Base-by-base conservation (phyloP, 345 rosid species). In the Eucalyptus polybractea region DNA sequence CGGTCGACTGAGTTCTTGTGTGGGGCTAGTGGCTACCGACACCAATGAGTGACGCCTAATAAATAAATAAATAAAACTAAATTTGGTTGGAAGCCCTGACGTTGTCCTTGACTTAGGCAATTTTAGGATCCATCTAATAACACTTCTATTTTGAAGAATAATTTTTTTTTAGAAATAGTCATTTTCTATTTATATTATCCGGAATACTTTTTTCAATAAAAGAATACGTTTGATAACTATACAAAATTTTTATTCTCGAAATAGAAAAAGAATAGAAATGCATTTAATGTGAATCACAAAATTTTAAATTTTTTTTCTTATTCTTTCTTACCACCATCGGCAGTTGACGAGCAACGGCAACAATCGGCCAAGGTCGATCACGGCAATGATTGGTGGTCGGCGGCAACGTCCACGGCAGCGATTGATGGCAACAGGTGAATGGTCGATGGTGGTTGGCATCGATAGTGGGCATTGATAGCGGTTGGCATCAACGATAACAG, bases 341-440 rank as follows among this genome's bases (percentile, higher is more conserved):
- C 0, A 2, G 5, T 11, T 0, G 2, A 4, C 13, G 2, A 4
- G 50, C 0, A 0, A 2, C 2, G 0, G 0, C 50, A 47, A 47
- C 13, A 49, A 1, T 49, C 13, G 56, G 1, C 56, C 24, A 1
- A 53, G 24, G 10, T 1, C 24, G 5, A 1, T 53, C 10, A 53
- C 1, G 1, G 2, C 58, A 53, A 53, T 53, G 25, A 2, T 53
- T 19, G 58, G 4, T 53, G 58, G 25, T 53, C 5, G 1, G 2
- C 4, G 58, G 25, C 1, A 0, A 19, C 1, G 0, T 53, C 9
- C 24, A 7, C 2, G 2, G 0, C 4, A 0, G 0, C 0, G 0
- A 2, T 53, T 53, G 24, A 53, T 53, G 24, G 24, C 9, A 7
- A 0, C 4, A 0, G 2, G 58, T 0, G 58, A 7, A 1, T 0